These are phyloP conservation scores for Thinopyrum elongatum DNA, from an alignment of 176 grass and related monocot genomes.

Conservation along the genomic window DNA sequence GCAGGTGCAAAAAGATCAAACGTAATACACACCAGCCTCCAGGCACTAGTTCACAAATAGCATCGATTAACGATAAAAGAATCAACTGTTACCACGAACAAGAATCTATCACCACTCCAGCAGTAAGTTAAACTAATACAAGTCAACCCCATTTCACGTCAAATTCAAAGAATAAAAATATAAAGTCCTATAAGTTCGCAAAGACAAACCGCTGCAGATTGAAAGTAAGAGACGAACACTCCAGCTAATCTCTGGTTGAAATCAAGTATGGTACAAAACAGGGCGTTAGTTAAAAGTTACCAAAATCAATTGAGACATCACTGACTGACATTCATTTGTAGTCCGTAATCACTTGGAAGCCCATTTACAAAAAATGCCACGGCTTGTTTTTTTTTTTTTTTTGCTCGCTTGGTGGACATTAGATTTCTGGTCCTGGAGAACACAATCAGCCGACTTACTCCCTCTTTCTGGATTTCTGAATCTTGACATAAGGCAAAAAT, in stretches of 20 bases:
- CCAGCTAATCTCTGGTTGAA: constrained; percentile 43
- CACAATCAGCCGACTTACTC: constrained; percentile 49
- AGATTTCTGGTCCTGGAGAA: constrained; percentile 27
- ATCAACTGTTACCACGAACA: neutral
- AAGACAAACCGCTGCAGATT: constrained; percentile 5
- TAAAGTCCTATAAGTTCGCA: constrained; percentile 21
- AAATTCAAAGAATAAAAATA: constrained; percentile 42
- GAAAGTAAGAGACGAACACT: constrained; percentile 35
- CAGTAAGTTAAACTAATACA: constrained; percentile 32
- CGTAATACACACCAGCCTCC: neutral
- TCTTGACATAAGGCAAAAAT: constrained; percentile 77
- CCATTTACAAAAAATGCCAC: constrained; percentile 55
- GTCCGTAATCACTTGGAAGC: constrained; percentile 51
- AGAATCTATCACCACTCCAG: constrained; percentile 18
- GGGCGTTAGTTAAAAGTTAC: constrained; percentile 49
- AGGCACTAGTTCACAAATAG: neutral
- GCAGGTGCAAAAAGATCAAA: neutral
- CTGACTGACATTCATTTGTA: constrained; percentile 38
- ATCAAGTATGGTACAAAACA: constrained; percentile 72
- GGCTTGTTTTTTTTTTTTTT: constrained; percentile 23
- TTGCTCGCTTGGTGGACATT: constrained; percentile 13
- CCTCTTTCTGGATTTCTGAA: constrained; percentile 69
- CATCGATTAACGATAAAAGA: neutral
- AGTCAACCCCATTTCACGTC: constrained; percentile 21
- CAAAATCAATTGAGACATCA: constrained; percentile 54